Evolutionary conservation across 73 alveolate species (phyloP), one percentile per base, ranked within the genome.

Genomic region (Loxodes magnus): DNA sequence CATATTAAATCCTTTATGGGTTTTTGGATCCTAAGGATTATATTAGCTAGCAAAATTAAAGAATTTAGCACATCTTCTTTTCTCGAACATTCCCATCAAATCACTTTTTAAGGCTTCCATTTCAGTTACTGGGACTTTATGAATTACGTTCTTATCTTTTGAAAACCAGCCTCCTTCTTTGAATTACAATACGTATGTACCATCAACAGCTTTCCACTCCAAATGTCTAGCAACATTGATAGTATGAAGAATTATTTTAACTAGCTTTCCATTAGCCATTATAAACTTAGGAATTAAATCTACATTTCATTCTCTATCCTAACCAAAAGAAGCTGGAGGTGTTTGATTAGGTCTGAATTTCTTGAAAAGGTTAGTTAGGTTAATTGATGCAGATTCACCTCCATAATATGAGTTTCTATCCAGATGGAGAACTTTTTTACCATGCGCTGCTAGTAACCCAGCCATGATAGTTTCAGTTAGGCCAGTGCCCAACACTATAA

Each of bases 71-170:
- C 95, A 91, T 67, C 99, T 64, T 75, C 90, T 74, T 87, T 92
- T 94, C 77, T 94, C 99, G 60, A 89, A 85, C 64, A 94, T 78
- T 4, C 98, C 98, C 99, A 94, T 94, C 62, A 94, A 77, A 53
- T 81, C 87, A 7, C 94, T 69, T 77, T 80, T 76, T 21, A 86
- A 87, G n/a, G 97, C 98, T 59, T 94, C 99, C 9, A 65, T 48
- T 51, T 82, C 94, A 43, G 89, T 81, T 30, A 91, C 87, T n/a
- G 99, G 99, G 27, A 94, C 96, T 85, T 93, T 85, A 56, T 80
- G 81, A 26, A 86, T 71, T 37, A 46, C 74, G 37, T 87, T 90
- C 30, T 67, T 67, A 24, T 65, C 81, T 20, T 59, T 57, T 12
- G 66, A 39, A 41, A 67, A 67, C 35, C 55, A 17, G 38, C 81